Evolutionary conservation across 2,329 filamentous ascomycete genomes (phyloP), one percentile per base, ranked within the genome.

Genomic region (Pseudopithomyces maydicus): DNA sequence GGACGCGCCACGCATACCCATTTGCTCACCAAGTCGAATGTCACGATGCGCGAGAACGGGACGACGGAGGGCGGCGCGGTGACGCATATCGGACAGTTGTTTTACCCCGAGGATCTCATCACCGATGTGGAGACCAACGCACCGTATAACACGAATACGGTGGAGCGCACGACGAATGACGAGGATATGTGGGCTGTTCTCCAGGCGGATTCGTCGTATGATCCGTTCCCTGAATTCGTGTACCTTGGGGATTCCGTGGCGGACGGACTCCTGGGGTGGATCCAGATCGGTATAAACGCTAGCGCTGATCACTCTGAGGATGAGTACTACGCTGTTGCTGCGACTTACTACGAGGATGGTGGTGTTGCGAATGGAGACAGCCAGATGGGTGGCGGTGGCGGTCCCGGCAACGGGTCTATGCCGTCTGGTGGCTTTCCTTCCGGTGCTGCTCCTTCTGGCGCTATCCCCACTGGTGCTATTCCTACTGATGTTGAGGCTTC

Each of bases 51-150:
- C 23, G 60, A 66, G 2, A 77, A 79, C 61, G 66, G 71, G n/a
- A 79, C 75, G 6, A 78, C 75, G 58, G 64, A 71, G 1, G 76
- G 74, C 49, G 77, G 77, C 2, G 65, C 64, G 6, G 71, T 77
- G 5, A 72, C 74, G n/a, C 79, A 81, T 58, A 71, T 81, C 29
- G 74, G 72, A n/a, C 78, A 80, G 64, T 61, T 81, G 1, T 80
- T 78, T 68, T 80, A 77, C 61, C 74, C 75, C 56, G 71, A 80
- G 54, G 53, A 68, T 5, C 69, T 79, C 38, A 67, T 76, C 32
- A 61, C 74, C 42, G 67, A 69, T 5, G 68, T 81, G 54, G 77
- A 80, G 55, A 63, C 64, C 6, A 70, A 67, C 3, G 63, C 66
- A 2, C 77, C 77, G 0, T 79, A 80, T 55, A 76, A 65, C 57